phyloP scores from a whole-genome alignment of 2,329 filamentous ascomycete genomes.

The Epichloe brachyelytri region DNA sequence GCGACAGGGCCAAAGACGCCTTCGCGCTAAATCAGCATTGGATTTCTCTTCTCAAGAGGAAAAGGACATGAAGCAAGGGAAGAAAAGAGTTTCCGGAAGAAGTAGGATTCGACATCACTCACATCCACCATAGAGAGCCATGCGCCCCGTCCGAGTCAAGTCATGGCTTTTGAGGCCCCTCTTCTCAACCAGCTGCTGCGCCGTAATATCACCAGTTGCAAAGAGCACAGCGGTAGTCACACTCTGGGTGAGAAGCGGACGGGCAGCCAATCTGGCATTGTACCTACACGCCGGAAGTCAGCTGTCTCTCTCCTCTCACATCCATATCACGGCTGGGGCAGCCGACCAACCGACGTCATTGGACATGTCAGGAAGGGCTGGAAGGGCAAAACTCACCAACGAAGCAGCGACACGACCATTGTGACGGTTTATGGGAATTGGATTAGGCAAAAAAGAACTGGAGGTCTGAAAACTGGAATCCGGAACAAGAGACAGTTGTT shows the following conservation, averaged over 20 bases:
- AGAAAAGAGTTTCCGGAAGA: background rate
- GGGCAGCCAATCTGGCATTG: slow-evolving; percentile 64
- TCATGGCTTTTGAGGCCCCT: slow-evolving; percentile 68
- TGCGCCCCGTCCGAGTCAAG: slow-evolving; percentile 56
- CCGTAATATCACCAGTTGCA: slow-evolving; percentile 78
- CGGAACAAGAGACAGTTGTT: background rate
- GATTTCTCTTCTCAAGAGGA: background rate
- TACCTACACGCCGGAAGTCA: slow-evolving; percentile 48
- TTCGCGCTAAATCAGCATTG: slow-evolving; percentile 17
- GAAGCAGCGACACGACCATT: slow-evolving; percentile 15
- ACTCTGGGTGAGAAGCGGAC: slow-evolving; percentile 81
- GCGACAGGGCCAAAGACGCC: slow-evolving; percentile 79
- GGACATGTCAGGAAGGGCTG: background rate
- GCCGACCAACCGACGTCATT: background rate
- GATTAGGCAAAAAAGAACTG: background rate
- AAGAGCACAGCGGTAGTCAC: slow-evolving; percentile 87
- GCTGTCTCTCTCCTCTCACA: background rate
- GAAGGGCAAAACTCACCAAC: slow-evolving; percentile 14
- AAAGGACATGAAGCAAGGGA: background rate
- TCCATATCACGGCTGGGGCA: background rate
- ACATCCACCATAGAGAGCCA: slow-evolving; percentile 71
- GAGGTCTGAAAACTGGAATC: background rate
- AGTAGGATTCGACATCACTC: slow-evolving; percentile 18
- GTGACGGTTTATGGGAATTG: background rate
- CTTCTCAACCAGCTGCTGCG: slow-evolving; percentile 83